Base-by-base conservation (phyloP, 257 asterid genomes). In the Jaltomata sinuosa region DNA sequence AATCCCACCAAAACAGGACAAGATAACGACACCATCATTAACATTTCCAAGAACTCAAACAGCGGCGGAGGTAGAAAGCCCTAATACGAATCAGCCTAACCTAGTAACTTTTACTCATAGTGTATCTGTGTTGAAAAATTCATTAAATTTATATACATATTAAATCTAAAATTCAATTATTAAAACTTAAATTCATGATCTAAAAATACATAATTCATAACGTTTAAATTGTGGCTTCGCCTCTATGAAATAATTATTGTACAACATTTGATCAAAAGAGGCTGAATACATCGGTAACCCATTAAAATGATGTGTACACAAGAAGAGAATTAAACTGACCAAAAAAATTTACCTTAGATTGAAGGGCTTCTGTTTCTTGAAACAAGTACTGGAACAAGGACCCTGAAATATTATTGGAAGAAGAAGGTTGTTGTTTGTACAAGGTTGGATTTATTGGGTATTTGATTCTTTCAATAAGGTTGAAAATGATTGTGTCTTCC, bases 401-500 rank as follows among this genome's bases (percentile, higher is more conserved):
- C 64, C 85, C 88, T 2, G 90, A 11, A 31, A 87, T 65, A 79
- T 76, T 19, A 34, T 68, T 34, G 1, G 6, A 40, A 29, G 74
- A 25, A 12, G 65, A 5, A 10, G 32, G 31, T 12, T 76, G 76
- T 19, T 79, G 76, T n/a, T 87, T 86, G 87, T 96, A 96, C 72
- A 94, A 61, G 15, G 82, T 82, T 8, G 93, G 69, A 86, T 86
- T 91, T 0, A 76, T 54, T 0, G 93, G 97, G 67, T 78, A 90
- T 77, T 86, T 93, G 4, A 97, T 93, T 87, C 99, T 92, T 89
- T 94, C 98, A 0, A 94, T 91, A 27, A 96, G 91, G 84, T 89
- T 80, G 88, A 94, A 94, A 83, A 94, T 85, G 27, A 96, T 93
- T 76, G 94, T 91, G 69, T 96, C 99, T 87, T 96, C 99, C 84